These are phyloP conservation scores for Halophytophthora batemanensis DNA, from an alignment of 352 stramenopile species.

Conservation along the genomic window DNA sequence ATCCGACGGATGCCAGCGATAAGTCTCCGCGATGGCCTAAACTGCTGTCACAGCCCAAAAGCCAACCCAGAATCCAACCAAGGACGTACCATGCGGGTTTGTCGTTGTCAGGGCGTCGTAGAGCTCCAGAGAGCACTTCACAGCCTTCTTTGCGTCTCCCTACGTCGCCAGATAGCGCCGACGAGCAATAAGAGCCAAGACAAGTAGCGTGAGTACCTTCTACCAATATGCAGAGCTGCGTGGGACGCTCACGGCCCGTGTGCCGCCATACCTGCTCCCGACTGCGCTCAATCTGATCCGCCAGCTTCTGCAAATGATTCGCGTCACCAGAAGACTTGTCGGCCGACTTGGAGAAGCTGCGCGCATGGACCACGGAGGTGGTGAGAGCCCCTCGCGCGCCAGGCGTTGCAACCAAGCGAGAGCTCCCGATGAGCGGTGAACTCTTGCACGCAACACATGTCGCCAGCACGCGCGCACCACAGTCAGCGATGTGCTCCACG, in stretches of 20 bases:
- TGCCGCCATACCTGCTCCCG: slow-evolving; percentile 8
- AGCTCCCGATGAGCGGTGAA: too few relatives aligned
- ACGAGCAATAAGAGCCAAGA: too few relatives aligned
- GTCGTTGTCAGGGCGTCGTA: slow-evolving; percentile 21
- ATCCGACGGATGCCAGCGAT: not conserved
- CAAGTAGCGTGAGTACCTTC: not conserved
- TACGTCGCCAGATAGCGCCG: slow-evolving; percentile 3
- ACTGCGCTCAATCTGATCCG: slow-evolving; percentile 20
- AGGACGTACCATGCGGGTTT: slow-evolving; percentile 14
- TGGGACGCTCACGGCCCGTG: not conserved
- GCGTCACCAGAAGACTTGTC: too few relatives aligned
- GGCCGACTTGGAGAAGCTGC: too few relatives aligned
- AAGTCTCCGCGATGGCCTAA: not conserved
- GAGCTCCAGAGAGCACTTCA: slow-evolving; percentile 19
- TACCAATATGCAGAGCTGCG: not conserved
- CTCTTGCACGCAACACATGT: too few relatives aligned
- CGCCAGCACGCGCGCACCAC: too few relatives aligned
- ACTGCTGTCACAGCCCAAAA: not conserved
- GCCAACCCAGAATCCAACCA: too few relatives aligned
- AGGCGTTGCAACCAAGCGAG: too few relatives aligned
- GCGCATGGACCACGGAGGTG: too few relatives aligned
- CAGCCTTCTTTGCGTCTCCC: slow-evolving; percentile 9
- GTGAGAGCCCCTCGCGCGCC: too few relatives aligned
- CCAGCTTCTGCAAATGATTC: slow-evolving; percentile 11
- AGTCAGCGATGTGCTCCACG: too few relatives aligned